These are phyloP conservation scores for Rhododendron kiyosumense DNA, from an alignment of 148 eudicot species.

Conservation along the genomic window DNA sequence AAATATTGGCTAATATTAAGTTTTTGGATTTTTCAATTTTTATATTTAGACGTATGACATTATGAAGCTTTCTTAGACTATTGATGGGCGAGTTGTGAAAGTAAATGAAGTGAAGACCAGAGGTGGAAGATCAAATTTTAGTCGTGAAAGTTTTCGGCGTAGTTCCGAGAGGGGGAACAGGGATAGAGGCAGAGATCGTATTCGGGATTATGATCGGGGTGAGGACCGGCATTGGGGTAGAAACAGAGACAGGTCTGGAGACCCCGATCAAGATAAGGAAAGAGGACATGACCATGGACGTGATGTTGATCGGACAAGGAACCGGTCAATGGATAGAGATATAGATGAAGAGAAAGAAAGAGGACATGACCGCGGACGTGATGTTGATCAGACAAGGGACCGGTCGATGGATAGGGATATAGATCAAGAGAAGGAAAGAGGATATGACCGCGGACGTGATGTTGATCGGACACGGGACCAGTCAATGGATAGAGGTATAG, in stretches of 20 bases:
- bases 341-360: constrained; percentile 31
- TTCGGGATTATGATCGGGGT: constrained; percentile 32
- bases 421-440: constrained; percentile 35
- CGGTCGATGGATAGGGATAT: neutral
- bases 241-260: constrained; percentile 41
- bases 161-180: constrained; percentile 41
- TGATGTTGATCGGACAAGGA: constrained; percentile 34
- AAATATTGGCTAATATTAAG: neutral
- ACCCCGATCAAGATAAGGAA: constrained; percentile 33
- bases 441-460: constrained; percentile 21
- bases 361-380: constrained; percentile 25
- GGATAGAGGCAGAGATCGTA: constrained; percentile 50
- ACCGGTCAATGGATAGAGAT: constrained; percentile 4
- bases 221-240: constrained; percentile 11
- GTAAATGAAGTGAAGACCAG: constrained; percentile 77
- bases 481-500: constrained; percentile 28
- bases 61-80: constrained; percentile 37
- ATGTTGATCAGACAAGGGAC: constrained; percentile 32
- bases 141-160: constrained; percentile 48
- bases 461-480: constrained; percentile 31
- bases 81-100: constrained; percentile 76
- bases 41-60: constrained; percentile 6
- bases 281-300: constrained; percentile 28
- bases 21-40: neutral
- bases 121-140: constrained; percentile 50